Evolutionary conservation across 2,329 filamentous ascomycete species (phyloP).

Genomic region (Clonostachys rosea): DNA sequence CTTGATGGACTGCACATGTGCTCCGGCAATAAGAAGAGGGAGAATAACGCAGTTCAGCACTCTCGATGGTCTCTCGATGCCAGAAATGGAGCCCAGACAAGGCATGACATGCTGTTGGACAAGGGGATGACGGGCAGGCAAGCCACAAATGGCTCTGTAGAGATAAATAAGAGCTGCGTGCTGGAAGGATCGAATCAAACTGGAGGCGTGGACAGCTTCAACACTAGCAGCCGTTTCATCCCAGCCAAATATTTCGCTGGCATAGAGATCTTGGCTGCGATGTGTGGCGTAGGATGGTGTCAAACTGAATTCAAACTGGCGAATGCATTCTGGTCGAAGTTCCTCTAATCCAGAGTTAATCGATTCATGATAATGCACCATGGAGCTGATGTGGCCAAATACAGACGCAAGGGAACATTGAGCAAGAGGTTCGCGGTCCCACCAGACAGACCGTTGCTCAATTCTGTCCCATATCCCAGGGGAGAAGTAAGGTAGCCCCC

Average conservation of each 20-base stretch:
- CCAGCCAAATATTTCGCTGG: too few species aligned
- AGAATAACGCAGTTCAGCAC: slow-evolving; percentile 32
- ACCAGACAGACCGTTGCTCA: slow-evolving; percentile 32
- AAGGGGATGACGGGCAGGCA: slow-evolving; percentile 27
- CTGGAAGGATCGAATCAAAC: slow-evolving; percentile 30
- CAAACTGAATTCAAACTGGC: too few species aligned
- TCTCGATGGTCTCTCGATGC: slow-evolving; percentile 24
- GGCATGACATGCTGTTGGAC: slow-evolving; percentile 30
- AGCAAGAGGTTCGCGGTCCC: slow-evolving; percentile 27
- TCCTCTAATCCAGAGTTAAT: slow-evolving; percentile 15
- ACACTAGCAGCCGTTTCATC: too few species aligned
- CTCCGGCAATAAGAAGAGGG: slow-evolving; percentile 27
- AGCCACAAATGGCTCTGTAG: slow-evolving; percentile 32
- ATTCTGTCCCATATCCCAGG: slow-evolving; percentile 29
- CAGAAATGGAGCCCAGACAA: slow-evolving; percentile 27
- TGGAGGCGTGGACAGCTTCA: slow-evolving; percentile 11
- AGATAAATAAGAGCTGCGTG: slow-evolving; percentile 34
- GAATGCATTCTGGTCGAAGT: too few species aligned
- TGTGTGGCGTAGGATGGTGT: slow-evolving; percentile 8
- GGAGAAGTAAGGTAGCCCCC: slow-evolving; percentile 26
- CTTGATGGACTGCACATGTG: slow-evolving; percentile 20
- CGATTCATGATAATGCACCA: slow-evolving; percentile 18
- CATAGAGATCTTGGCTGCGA: too few species aligned
- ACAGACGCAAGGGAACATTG: slow-evolving; percentile 25
- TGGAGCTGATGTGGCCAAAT: slow-evolving; percentile 19